Base-by-base conservation (phyloP, 257 asterid genomes). In the Solanum neorickii region DNA sequence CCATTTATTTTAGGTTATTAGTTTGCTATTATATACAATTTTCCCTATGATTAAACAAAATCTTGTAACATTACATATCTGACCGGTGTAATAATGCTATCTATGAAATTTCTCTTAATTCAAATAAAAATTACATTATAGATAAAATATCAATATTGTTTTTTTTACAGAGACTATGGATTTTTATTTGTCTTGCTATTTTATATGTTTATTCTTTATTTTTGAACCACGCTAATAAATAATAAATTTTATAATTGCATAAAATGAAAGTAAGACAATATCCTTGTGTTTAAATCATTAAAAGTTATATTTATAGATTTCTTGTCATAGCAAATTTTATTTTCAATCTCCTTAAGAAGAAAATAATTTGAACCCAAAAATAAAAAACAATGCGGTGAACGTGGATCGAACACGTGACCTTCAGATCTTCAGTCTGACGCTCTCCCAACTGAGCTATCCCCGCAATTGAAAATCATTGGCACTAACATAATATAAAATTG, bases 381-480 rank as follows among this genome's bases (percentile, higher is more conserved):
- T n/a, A n/a, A n/a, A n/a, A n/a, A n/a, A n/a, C 27, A 27, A 27
- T 27, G 27, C 27, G 27, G 27, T 27, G 27, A 27, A 27, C 27
- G 27, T 27, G 27, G 27, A 27, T 27, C 27, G 27, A 27, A 27
- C 97, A 94, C 98, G 97, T 87, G 97, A 93, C 98, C 98, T 93
- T 95, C 94, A 91, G 91, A 92, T 91, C 94, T 93, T 90, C 96
- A 95, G 98, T 94, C 96, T 94, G 97, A 92, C 97, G 97, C 97
- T 94, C 95, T 93, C 95, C 98, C 98, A 93, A 95, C 95, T 94
- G 96, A 93, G 95, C 97, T 95, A 94, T 95, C 97, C 96, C 97
- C 44, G 46, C 46, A 9, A 9, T 16, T 18, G 62, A 3, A 52
- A 52, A 18, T 3, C 1, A 0, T 7, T 0, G 18, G 62, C 62